These are phyloP conservation scores for Puya raimondii DNA, from an alignment of 176 grass and related monocot genomes.

Conservation along the genomic window DNA sequence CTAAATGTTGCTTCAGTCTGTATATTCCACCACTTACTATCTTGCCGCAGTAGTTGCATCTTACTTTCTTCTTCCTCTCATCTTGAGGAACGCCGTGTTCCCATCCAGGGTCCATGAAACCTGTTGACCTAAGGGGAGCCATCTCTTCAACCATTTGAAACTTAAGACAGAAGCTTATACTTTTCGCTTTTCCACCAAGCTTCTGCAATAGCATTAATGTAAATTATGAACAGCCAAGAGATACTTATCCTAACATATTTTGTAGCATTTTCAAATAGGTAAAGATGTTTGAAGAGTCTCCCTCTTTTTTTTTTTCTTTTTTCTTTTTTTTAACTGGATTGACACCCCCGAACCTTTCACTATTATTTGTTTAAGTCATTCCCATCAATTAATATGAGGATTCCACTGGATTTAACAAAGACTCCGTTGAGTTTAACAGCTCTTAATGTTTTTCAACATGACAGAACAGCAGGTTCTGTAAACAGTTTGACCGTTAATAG, in stretches of 20 bases:
- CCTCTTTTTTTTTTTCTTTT: no score
- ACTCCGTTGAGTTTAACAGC: no score
- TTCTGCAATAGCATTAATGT: neutral
- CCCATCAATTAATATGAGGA: no score
- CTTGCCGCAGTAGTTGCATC: slow-evolving; percentile 33
- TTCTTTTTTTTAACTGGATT: no score
- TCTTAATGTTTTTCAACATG: no score
- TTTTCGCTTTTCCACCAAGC: neutral
- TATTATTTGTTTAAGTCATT: no score
- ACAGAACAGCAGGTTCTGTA: no score
- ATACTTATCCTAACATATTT: neutral
- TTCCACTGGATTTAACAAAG: no score
- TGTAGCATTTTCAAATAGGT: no score
- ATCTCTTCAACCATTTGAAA: slow-evolving; percentile 2
- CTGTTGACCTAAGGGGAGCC: neutral
- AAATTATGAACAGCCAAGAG: neutral
- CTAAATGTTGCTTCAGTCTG: slow-evolving; percentile 31
- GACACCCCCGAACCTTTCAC: no score
- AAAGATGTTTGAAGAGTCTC: no score
- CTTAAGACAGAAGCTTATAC: neutral
- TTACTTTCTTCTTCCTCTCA: slow-evolving; percentile 30
- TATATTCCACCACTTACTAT: slow-evolving; percentile 30
- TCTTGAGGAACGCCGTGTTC: slow-evolving; percentile 27
- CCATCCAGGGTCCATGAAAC: slow-evolving; percentile 27
- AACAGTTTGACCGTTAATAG: no score